These are phyloP conservation scores for Fusarium sp. DNA, from an alignment of 2,329 filamentous ascomycete genomes.

Conservation along the genomic window DNA sequence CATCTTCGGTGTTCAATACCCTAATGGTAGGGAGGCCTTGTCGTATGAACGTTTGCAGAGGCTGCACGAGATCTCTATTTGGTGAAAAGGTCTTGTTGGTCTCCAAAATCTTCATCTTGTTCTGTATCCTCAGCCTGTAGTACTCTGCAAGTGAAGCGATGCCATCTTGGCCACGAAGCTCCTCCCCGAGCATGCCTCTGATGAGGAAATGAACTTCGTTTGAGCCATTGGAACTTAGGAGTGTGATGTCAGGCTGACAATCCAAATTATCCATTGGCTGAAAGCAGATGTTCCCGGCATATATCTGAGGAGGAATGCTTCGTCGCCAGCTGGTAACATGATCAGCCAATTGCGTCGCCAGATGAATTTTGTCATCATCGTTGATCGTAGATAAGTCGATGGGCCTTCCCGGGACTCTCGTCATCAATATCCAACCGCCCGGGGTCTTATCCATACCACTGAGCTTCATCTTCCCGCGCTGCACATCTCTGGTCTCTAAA, in stretches of 20 bases:
- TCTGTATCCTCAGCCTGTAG: neutral
- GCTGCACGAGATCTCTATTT: neutral
- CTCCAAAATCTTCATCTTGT: neutral
- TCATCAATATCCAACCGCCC: constrained; percentile 20
- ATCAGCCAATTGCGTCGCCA: constrained; percentile 7
- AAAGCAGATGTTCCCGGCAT: constrained; percentile 1
- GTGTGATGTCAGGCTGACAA: neutral
- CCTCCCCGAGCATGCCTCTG: neutral
- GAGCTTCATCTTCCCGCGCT: accelerated
- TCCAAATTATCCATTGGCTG: neutral
- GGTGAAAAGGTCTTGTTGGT: neutral
- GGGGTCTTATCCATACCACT: accelerated
- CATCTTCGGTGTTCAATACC: neutral
- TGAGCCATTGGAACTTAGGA: accelerated
- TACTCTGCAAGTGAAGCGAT: neutral
- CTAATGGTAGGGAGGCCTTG: accelerated
- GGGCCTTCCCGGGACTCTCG: neutral
- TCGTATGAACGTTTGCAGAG: neutral
- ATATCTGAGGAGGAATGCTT: neutral
- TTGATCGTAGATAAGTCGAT: neutral
- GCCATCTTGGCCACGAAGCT: accelerated
- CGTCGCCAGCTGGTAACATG: neutral
- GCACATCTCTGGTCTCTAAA: neutral
- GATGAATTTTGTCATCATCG: accelerated
- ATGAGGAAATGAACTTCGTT: accelerated